Base-by-base conservation (phyloP, 2,329 filamentous ascomycete species). In the Epichloe sibirici region DNA sequence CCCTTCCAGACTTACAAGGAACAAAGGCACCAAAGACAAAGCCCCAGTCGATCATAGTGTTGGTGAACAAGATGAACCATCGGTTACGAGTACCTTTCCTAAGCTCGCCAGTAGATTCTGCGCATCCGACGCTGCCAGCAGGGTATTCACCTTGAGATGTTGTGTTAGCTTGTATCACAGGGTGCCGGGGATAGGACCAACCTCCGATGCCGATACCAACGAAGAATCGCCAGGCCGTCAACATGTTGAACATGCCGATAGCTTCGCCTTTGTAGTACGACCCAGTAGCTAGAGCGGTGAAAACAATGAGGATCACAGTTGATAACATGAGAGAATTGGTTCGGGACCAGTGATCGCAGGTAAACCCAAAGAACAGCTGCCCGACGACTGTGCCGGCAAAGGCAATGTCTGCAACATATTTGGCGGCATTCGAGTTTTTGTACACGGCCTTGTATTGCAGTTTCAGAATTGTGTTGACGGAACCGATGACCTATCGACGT, bases 11-110 rank as follows among this genome's bases (percentile, higher is more conserved):
- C 68, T 55, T 42, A 70, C 69, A 79, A 3, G 89, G 87, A 2
- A 93, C 81, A 56, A 95, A 81, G 0, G 87, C 83, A 8, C 88
- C 83, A 52, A 91, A 74, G 2, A 94, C 86, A 58, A 94, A 95
- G 1, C 88, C 90, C 62, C 69, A 79, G 63, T 94, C 88, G 55
- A 95, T 94, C 74, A 90, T 86, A 25, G 86, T 81, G 67, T 94
- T 94, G 46, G 88, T 95, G 67, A 93, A 94, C 57, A 95, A 75
- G 60, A 91, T 88, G 64, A 90, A 96, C 88, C 89, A 95, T 40
- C 86, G 77, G 64, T 96, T 91, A n/a, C 90, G 77, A 15, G 85
- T 85, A 11, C 90, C 90, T 15, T 71, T 67, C 66, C 89, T 88
- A 54, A 96, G 74, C 64, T 94, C 88, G 23, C 88, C 87, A 0